Percentiles rank a stretch among this genome's conserved stretches.
phyloP scores from a whole-genome alignment of 1,284 basidiomycete species.

The Apiotrichum brassicae region DNA sequence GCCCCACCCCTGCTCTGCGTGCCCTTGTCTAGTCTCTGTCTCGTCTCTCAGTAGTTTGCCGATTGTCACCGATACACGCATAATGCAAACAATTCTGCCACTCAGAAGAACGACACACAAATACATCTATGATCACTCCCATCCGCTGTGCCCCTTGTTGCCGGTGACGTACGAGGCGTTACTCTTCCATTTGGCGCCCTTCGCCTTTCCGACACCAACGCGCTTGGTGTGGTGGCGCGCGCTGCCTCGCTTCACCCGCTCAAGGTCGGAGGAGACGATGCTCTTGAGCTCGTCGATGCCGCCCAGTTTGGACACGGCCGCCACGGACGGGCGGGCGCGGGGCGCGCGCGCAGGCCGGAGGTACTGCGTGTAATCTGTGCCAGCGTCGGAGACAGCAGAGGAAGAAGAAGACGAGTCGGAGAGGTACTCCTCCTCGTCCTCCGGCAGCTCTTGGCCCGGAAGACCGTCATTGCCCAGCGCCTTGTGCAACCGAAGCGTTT shows the following conservation, averaged over 20 bases:
- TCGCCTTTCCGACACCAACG: slow-evolving; percentile 53
- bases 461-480: slow-evolving; percentile 37
- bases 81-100: too few relatives aligned
- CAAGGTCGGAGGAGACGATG: slow-evolving; percentile 60
- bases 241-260: slow-evolving; percentile 60
- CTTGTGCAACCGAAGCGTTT: slow-evolving; percentile 34
- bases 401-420: slow-evolving; percentile 17
- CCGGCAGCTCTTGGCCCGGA: slow-evolving; percentile 13
- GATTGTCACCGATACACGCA: too few relatives aligned
- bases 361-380: slow-evolving; percentile 40
- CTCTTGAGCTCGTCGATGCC: slow-evolving; percentile 47
- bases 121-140: too few relatives aligned
- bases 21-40: too few relatives aligned
- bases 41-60: too few relatives aligned
- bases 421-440: slow-evolving; percentile 21
- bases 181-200: slow-evolving; percentile 78
- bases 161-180: slow-evolving; percentile 62
- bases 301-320: slow-evolving; percentile 17
- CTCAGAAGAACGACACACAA: too few relatives aligned
- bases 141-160: slow-evolving; percentile 37
- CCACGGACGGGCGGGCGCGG: slow-evolving; percentile 3
- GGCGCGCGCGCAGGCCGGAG: slow-evolving; percentile 17
- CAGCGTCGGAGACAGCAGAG: slow-evolving; percentile 22
- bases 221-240: slow-evolving; percentile 68
- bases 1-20: too few relatives aligned